A percentile compares a stretch with the other conserved stretches of the same genome.
Conservation (phyloP, 2,329 filamentous ascomycete genomes). For the Colletotrichum trifolii region DNA sequence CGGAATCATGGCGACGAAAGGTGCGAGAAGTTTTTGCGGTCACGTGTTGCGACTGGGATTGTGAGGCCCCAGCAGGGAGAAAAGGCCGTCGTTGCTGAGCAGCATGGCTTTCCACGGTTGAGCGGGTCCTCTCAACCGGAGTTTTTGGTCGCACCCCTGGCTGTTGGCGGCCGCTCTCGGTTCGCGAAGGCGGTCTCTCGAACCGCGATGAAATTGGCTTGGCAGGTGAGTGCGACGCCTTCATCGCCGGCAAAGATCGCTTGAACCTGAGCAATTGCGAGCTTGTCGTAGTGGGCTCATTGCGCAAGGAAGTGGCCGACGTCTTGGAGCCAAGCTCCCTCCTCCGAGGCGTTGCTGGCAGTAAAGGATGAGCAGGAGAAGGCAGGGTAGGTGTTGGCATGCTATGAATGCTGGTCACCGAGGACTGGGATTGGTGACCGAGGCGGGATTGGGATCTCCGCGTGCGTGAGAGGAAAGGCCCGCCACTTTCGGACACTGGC, state of each 20-base stretch:
- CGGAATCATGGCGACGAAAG: constrained; percentile 86
- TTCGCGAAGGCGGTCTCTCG: constrained; percentile 70
- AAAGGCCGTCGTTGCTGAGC: constrained; percentile 76
- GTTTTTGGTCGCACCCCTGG: constrained; percentile 74
- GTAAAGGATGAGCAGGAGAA: constrained; percentile 63
- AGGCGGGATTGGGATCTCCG: constrained; percentile 75
- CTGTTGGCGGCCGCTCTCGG: constrained; percentile 61
- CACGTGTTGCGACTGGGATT: constrained; percentile 81
- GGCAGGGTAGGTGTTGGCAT: constrained; percentile 70
- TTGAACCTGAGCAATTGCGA: constrained; percentile 74
- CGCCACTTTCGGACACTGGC: constrained; percentile 90
- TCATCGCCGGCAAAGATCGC: constrained; percentile 71
- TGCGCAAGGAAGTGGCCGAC: constrained; percentile 64
- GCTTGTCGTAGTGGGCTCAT: constrained; percentile 72
- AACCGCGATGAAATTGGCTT: constrained; percentile 60
- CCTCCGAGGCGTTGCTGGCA: constrained; percentile 70
- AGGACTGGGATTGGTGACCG: constrained; percentile 76
- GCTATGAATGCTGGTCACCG: constrained; percentile 72
- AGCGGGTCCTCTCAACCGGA: constrained; percentile 71
- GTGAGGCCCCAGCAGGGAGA: constrained; percentile 79
- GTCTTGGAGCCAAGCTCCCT: constrained; percentile 67
- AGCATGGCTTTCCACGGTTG: constrained; percentile 61
- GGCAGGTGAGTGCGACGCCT: constrained; percentile 60
- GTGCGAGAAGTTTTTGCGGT: constrained; percentile 76
- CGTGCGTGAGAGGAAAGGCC: constrained; percentile 67